Conservation (phyloP, 2,329 filamentous ascomycete species). For the Calonectria crousiana region DNA sequence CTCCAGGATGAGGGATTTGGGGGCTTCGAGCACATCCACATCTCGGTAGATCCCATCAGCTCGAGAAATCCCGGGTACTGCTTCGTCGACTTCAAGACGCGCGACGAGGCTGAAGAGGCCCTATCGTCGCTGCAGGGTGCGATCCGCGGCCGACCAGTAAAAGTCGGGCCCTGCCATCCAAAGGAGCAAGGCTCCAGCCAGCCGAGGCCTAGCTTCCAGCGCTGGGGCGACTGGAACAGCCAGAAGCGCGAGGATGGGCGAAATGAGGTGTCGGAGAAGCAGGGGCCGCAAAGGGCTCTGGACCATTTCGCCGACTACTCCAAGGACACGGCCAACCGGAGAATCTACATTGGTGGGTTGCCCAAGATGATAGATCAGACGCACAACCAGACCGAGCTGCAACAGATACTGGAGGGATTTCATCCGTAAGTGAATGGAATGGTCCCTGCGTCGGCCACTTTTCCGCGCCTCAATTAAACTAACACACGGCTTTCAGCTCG, state of each 20-base stretch:
- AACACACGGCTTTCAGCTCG: background rate
- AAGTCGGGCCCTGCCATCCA: conserved; percentile 74
- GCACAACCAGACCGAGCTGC: conserved; percentile 60
- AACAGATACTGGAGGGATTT: conserved; percentile 60
- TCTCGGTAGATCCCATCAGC: conserved; percentile 76
- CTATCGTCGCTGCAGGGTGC: conserved; percentile 67
- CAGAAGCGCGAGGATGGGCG: conserved; percentile 25
- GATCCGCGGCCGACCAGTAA: conserved; percentile 70
- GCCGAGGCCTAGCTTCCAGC: conserved; percentile 45
- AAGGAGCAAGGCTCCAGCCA: conserved; percentile 51
- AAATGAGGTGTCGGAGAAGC: background rate
- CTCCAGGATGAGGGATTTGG: conserved; percentile 59
- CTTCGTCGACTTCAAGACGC: conserved; percentile 75
- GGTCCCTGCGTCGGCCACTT: no score
- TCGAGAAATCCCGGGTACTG: conserved; percentile 80
- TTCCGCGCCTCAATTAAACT: no score
- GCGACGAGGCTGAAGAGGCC: conserved; percentile 63
- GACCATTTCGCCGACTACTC: conserved; percentile 48
- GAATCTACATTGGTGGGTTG: conserved; percentile 65
- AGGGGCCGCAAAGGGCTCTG: conserved; percentile 27
- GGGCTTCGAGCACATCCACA: conserved; percentile 68
- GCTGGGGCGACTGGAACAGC: conserved; percentile 60
- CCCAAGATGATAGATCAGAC: conserved; percentile 61
- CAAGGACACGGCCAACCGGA: conserved; percentile 49
- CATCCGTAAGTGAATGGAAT: conserved; percentile 38